A percentile compares a stretch with the other conserved stretches of the same genome.
These are phyloP conservation scores for Capillidium rhysosporum DNA, from an alignment of 371 early-diverging fungal species.

Conservation along the genomic window DNA sequence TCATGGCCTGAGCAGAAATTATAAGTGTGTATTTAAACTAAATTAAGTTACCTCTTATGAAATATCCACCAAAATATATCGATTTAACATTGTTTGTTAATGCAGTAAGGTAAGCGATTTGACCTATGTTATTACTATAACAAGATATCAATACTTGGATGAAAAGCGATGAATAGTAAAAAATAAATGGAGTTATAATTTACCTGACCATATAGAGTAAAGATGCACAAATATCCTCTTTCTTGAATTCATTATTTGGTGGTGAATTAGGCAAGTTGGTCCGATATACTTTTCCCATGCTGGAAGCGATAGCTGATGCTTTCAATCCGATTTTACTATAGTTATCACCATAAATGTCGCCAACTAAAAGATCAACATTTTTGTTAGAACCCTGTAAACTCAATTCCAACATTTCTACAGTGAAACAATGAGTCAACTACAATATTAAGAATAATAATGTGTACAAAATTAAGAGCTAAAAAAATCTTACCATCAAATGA, in stretches of 20 bases:
- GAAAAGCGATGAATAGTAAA: too few species aligned
- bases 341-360: slow-evolving; percentile 89
- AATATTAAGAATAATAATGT: too few species aligned
- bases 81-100: slow-evolving; percentile 65
- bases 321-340: slow-evolving; percentile 74
- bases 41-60: slow-evolving; percentile 56
- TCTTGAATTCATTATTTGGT: slow-evolving; percentile 27
- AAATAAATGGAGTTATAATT: slow-evolving; percentile 2
- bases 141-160: too few species aligned
- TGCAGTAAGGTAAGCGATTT: slow-evolving; percentile 92
- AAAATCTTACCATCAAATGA: slow-evolving; percentile 61
- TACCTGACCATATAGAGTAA: slow-evolving; percentile 76
- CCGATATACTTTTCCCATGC: slow-evolving; percentile 90
- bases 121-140: slow-evolving; percentile 97
- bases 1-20: slow-evolving; percentile 57
- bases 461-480: too few species aligned
- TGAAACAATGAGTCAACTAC: too few species aligned
- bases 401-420: slow-evolving; percentile 75
- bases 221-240: slow-evolving; percentile 71
- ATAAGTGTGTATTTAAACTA: not conserved
- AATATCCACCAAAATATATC: slow-evolving; percentile 93
- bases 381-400: slow-evolving; percentile 81
- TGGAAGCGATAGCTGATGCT: slow-evolving; percentile 78
- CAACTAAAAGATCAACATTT: slow-evolving; percentile 83
- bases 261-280: slow-evolving; percentile 36